A percentile compares a stretch with the other conserved stretches of the same genome.
phyloP scores from a whole-genome alignment of 2,329 filamentous ascomycete species.

The Cladobotryum mycophilum region DNA sequence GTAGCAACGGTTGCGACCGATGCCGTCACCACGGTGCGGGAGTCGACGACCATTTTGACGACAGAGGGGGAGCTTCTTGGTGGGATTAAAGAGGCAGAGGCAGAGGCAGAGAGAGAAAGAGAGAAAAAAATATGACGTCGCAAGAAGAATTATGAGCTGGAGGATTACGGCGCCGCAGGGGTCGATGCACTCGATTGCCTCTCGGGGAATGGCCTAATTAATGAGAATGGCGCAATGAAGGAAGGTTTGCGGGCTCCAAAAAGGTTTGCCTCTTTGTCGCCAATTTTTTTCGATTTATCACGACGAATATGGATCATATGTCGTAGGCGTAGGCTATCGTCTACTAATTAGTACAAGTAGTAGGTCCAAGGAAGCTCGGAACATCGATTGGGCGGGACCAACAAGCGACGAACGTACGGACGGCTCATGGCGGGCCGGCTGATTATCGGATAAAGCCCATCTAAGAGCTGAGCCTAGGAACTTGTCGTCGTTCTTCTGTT shows the following conservation, averaged over 20 bases:
- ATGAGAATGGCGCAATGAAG: too few relatives aligned
- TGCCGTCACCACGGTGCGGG: conserved; percentile 52
- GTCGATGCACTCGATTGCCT: not conserved
- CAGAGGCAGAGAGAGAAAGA: not conserved
- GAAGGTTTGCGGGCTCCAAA: too few relatives aligned
- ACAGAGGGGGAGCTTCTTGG: not conserved
- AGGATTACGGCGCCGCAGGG: not conserved
- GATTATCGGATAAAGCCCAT: conserved; percentile 16
- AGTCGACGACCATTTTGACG: conserved; percentile 38
- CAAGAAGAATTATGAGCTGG: conserved; percentile 2
- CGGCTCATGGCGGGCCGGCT: conserved; percentile 11
- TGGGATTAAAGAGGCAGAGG: conserved; percentile 6
- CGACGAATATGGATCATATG: conserved; percentile 8
- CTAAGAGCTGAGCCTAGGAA: not conserved
- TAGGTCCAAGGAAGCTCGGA: conserved; percentile 10
- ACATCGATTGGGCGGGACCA: conserved; percentile 13
- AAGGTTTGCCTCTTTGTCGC: conserved; percentile 1
- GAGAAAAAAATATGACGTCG: conserved; percentile 6
- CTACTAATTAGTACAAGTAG: too few relatives aligned
- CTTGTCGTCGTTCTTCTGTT: not conserved
- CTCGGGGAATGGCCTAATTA: too few relatives aligned
- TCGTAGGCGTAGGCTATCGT: not conserved
- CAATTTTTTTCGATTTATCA: conserved; percentile 5
- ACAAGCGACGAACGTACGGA: too few relatives aligned
- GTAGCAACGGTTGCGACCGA: conserved; percentile 56